phyloP scores from a whole-genome alignment of 768 basidiomycete species.

The Kwoniella sp. region DNA sequence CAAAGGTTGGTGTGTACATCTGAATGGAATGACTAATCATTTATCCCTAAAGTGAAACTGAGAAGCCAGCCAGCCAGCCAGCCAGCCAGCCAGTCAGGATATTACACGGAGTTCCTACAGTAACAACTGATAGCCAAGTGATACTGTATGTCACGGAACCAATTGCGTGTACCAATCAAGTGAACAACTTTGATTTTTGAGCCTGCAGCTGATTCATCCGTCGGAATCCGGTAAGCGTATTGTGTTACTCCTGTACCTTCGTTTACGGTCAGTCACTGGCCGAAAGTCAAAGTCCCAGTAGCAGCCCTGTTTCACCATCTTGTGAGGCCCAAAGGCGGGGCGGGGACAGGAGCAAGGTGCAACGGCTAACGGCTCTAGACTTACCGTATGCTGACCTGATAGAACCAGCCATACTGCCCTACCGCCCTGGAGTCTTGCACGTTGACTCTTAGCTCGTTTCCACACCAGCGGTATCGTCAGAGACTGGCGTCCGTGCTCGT shows the following conservation, averaged over 20 bases:
- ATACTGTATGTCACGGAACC: too few species aligned
- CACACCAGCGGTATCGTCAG: background rate
- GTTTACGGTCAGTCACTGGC: background rate
- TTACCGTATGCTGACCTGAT: too few species aligned
- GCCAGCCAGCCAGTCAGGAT: background rate
- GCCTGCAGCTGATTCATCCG: too few species aligned
- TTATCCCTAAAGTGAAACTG: background rate
- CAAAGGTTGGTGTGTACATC: too few species aligned
- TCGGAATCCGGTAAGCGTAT: background rate
- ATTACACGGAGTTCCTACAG: too few species aligned
- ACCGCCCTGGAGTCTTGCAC: background rate
- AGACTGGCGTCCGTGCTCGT: background rate
- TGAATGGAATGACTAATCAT: background rate
- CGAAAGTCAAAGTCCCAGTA: too few species aligned
- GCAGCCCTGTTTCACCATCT: background rate
- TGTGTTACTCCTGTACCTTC: background rate
- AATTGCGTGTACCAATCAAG: too few species aligned
- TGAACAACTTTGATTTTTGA: too few species aligned
- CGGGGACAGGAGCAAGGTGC: background rate
- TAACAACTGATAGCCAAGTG: too few species aligned
- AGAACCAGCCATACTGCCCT: too few species aligned
- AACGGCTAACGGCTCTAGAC: background rate
- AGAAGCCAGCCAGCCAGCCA: background rate
- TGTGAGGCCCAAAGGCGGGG: too few species aligned
- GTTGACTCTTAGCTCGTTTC: background rate